A percentile compares a stretch with the other conserved stretches of the same genome.
Conservation (phyloP, 164 flowering plant genomes). For the Hamamelis virginiana region DNA sequence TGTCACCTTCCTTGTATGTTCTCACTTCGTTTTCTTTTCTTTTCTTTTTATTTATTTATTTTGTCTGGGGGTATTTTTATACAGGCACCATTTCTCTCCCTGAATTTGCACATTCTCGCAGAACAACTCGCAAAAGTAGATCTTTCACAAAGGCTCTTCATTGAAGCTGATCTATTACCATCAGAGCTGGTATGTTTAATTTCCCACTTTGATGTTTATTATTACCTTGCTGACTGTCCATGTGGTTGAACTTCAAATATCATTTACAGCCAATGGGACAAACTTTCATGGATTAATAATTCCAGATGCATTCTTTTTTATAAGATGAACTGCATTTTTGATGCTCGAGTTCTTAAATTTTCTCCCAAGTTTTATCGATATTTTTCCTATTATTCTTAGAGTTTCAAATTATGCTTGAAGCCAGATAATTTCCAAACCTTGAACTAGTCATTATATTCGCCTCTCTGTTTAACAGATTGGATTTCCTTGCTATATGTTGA, state of each 20-base stretch:
- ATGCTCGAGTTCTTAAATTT: no score
- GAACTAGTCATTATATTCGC: no score
- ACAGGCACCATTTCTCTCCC: conserved; percentile 70
- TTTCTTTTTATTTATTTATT: background rate
- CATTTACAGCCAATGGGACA: no score
- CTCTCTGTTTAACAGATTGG: no score
- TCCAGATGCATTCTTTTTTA: background rate
- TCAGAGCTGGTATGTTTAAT: conserved; percentile 58
- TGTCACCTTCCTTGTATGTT: background rate
- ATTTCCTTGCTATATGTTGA: no score
- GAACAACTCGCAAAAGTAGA: conserved; percentile 63
- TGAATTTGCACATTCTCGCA: conserved; percentile 66
- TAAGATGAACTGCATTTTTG: background rate
- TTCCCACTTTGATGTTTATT: background rate
- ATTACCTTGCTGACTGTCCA: background rate
- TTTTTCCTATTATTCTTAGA: no score
- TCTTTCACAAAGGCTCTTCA: conserved; percentile 60
- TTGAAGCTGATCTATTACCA: conserved; percentile 65
- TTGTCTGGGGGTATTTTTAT: conserved; percentile 3
- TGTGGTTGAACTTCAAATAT: no score
- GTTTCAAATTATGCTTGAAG: no score
- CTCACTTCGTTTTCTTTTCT: no score
- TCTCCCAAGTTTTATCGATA: no score
- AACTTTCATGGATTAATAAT: background rate
- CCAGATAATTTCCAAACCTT: no score